Evolutionary conservation across 768 basidiomycete species (phyloP).

Genomic region (Leucocoprinus leucothites): DNA sequence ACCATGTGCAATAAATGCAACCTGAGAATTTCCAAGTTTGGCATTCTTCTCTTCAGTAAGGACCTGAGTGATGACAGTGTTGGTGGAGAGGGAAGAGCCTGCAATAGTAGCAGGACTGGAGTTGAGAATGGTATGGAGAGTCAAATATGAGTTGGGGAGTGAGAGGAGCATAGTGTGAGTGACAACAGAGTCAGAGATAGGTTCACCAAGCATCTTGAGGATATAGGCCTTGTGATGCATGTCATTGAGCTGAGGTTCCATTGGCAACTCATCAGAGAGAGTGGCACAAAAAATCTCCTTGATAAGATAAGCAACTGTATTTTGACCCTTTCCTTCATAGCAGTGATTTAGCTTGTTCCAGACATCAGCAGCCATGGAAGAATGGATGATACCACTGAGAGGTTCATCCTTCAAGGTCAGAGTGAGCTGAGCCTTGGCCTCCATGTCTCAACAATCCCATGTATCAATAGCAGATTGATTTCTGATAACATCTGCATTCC

Average conservation of each 20-base stretch:
- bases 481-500: neutral
- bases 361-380: constrained; percentile 9
- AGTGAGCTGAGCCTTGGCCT: constrained; percentile 15
- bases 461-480: neutral
- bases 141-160: constrained; percentile 9
- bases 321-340: constrained; percentile 18
- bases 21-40: constrained; percentile 8
- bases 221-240: constrained; percentile 15
- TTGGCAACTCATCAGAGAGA: constrained; percentile 13
- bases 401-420: constrained; percentile 19
- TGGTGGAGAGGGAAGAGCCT: constrained; percentile 9
- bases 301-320: constrained; percentile 13
- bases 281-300: constrained; percentile 14
- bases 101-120: constrained; percentile 7
- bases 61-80: constrained; percentile 14
- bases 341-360: constrained; percentile 14
- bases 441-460: constrained; percentile 11
- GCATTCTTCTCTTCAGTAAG: constrained; percentile 15
- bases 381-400: constrained; percentile 16
- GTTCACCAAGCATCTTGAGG: constrained; percentile 12
- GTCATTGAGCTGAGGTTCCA: constrained; percentile 16
- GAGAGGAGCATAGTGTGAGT: neutral
- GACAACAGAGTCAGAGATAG: constrained; percentile 3
- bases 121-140: constrained; percentile 14
- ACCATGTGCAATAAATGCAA: constrained; percentile 10